These are phyloP conservation scores for Penicillium bovifimosum DNA, from an alignment of 495 filamentous ascomycete genomes.

Conservation along the genomic window DNA sequence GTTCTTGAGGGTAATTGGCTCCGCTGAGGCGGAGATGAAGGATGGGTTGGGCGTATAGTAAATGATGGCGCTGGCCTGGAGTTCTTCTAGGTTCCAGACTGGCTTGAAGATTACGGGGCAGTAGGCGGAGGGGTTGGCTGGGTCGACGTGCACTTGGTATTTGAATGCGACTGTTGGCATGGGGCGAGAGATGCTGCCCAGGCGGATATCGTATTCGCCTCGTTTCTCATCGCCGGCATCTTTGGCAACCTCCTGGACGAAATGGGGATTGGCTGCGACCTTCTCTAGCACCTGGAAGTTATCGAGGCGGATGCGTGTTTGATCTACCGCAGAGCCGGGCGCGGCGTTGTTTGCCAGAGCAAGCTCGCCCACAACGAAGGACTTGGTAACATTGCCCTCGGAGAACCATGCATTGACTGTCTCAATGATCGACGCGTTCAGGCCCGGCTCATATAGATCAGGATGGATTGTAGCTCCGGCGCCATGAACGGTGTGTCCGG, in stretches of 20 bases:
- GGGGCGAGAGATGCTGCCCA: slow-evolving; percentile 64
- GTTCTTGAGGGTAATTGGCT: slow-evolving; percentile 66
- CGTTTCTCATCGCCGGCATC: slow-evolving; percentile 50
- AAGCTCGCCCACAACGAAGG: slow-evolving; percentile 81
- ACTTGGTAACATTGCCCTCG: slow-evolving; percentile 61
- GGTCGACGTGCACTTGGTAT: slow-evolving; percentile 83
- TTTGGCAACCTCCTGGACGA: slow-evolving; percentile 58
- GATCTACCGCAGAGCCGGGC: slow-evolving; percentile 45
- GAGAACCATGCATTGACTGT: slow-evolving; percentile 82
- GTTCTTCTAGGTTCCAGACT: slow-evolving; percentile 75
- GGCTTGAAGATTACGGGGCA: slow-evolving; percentile 75
- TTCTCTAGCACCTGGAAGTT: slow-evolving; percentile 89
- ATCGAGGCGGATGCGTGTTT: slow-evolving; percentile 70
- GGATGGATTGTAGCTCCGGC: slow-evolving; percentile 63
- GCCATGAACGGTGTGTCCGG: slow-evolving; percentile 72
- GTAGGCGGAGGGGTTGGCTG: slow-evolving; percentile 53
- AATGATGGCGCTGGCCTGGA: slow-evolving; percentile 76
- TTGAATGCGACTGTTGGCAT: slow-evolving; percentile 76
- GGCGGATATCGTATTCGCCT: slow-evolving; percentile 75
- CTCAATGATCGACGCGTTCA: slow-evolving; percentile 90
- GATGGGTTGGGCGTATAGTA: slow-evolving; percentile 81
- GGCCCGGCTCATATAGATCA: slow-evolving; percentile 71
- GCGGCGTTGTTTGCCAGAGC: slow-evolving; percentile 75
- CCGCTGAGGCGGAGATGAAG: slow-evolving; percentile 40
- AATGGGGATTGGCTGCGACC: slow-evolving; percentile 89